These are phyloP conservation scores for Trypanosoma scelopori DNA, from an alignment of 208 protist genomes.

Conservation along the genomic window DNA sequence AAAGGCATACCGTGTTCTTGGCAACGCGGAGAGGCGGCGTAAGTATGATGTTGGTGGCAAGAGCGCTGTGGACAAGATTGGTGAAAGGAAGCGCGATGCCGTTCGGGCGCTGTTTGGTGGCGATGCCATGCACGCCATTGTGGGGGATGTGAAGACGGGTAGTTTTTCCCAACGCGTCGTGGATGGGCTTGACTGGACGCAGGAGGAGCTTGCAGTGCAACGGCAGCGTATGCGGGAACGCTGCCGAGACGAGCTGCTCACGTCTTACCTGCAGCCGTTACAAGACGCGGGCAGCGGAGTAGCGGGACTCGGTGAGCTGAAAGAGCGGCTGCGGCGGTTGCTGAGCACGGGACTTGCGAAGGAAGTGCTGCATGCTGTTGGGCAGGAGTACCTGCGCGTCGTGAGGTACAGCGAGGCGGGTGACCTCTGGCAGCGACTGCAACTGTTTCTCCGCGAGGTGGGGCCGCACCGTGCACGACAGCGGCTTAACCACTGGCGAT, in stretches of 20 bases:
- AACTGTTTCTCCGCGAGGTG: constrained; percentile 28
- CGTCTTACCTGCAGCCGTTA: constrained; percentile 38
- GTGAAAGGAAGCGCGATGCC: constrained; percentile 67
- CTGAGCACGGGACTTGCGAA: constrained; percentile 67
- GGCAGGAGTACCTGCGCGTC: constrained; percentile 69
- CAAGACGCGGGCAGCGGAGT: constrained; percentile 1
- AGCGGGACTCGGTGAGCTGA: constrained; percentile 26
- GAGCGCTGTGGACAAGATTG: constrained; percentile 92
- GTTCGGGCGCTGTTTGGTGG: constrained; percentile 81
- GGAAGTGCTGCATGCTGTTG: constrained; percentile 70
- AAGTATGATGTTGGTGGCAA: constrained; percentile 98
- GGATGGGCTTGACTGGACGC: constrained; percentile 75
- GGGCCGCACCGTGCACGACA: constrained; percentile 49
- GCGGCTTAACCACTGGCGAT: constrained; percentile 35
- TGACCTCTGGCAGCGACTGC: constrained; percentile 20
- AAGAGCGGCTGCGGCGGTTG: constrained; percentile 43
- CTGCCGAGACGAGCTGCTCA: constrained; percentile 69
- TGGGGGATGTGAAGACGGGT: constrained; percentile 67
- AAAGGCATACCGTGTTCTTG: constrained; percentile 97
- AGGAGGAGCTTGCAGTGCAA: constrained; percentile 70
- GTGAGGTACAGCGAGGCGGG: constrained; percentile 45
- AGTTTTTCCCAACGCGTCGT: constrained; percentile 81
- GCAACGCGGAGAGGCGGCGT: constrained; percentile 92
- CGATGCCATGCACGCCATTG: constrained; percentile 45
- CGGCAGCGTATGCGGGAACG: constrained; percentile 59